Conservation (phyloP, 192 early-diverging fungal species). For the Coemansia sp. region DNA sequence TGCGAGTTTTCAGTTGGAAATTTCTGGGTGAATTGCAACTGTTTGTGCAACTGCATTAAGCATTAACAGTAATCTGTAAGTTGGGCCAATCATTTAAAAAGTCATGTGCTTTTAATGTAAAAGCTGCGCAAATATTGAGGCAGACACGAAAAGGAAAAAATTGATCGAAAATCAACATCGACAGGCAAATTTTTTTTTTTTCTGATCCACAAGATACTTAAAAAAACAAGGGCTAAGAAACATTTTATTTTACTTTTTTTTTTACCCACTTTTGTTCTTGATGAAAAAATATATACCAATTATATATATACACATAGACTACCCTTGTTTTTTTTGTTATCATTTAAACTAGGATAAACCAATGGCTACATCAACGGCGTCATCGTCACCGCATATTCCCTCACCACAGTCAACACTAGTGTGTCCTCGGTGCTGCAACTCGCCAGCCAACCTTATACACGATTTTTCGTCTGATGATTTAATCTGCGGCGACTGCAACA, state of each 20-base stretch:
- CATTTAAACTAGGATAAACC: neutral
- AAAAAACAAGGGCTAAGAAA: neutral
- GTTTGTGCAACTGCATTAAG: no score
- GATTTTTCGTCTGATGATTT: conserved; percentile 87
- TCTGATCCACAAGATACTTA: neutral
- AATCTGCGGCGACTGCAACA: conserved; percentile 89
- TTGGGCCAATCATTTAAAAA: no score
- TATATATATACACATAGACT: neutral
- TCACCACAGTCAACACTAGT: conserved; percentile 35
- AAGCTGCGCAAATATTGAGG: no score
- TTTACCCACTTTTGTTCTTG: neutral
- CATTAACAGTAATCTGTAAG: no score
- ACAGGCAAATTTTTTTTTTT: neutral
- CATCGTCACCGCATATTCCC: neutral
- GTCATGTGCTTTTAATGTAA: neutral
- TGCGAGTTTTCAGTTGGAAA: neutral
- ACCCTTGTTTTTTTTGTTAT: neutral
- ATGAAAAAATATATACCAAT: neutral
- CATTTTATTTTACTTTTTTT: neutral
- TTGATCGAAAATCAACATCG: neutral
- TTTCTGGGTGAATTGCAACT: neutral
- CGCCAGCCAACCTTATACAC: conserved; percentile 83
- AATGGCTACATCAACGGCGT: neutral
- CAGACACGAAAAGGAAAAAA: neutral
- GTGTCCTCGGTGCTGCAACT: conserved; percentile 77